A percentile compares a stretch with the other conserved stretches of the same genome.
phyloP scores from a whole-genome alignment of 495 filamentous ascomycete genomes.

The Zalerion maritima region DNA sequence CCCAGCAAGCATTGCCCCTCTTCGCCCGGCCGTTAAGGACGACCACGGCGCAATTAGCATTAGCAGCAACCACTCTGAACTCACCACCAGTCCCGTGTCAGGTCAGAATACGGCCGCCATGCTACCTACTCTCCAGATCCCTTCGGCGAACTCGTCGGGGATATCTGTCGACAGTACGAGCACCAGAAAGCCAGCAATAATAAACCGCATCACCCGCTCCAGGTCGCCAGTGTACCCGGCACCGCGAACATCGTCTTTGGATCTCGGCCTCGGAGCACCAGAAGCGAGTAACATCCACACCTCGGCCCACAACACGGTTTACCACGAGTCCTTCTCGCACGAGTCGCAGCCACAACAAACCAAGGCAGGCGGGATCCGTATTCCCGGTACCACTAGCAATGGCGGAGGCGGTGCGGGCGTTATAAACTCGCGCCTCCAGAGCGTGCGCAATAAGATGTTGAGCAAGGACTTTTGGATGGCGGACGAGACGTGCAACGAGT shows the following conservation, averaged over 20 bases:
- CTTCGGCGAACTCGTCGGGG: slow-evolving; percentile 12
- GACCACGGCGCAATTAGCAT: slow-evolving; percentile 10
- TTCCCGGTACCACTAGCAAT: slow-evolving; percentile 38
- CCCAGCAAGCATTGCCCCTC: no score
- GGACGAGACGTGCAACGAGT: slow-evolving; percentile 95
- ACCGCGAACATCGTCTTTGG: slow-evolving; percentile 50
- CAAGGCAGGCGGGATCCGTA: slow-evolving; percentile 28
- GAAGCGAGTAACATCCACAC: slow-evolving; percentile 37
- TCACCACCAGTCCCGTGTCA: slow-evolving; percentile 9
- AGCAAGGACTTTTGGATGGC: slow-evolving; percentile 99
- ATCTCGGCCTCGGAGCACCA: slow-evolving; percentile 35
- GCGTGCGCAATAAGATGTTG: slow-evolving; percentile 68
- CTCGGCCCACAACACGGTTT: slow-evolving; percentile 38
- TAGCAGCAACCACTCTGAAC: slow-evolving; percentile 6
- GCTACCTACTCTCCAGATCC: slow-evolving; percentile 7
- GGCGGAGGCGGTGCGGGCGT: slow-evolving; percentile 43
- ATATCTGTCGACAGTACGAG: slow-evolving; percentile 6
- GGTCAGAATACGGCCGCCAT: slow-evolving; percentile 17
- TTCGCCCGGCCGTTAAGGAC: slow-evolving; percentile 9
- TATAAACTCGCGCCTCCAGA: slow-evolving; percentile 45
- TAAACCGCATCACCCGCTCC: slow-evolving; percentile 40
- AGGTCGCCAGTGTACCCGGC: slow-evolving; percentile 30
- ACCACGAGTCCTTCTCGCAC: slow-evolving; percentile 35
- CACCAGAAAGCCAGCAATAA: slow-evolving; percentile 26
- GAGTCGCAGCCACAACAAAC: slow-evolving; percentile 26